Conservation (phyloP, 306 rosid genomes). For the Pyrus betulifolia region DNA sequence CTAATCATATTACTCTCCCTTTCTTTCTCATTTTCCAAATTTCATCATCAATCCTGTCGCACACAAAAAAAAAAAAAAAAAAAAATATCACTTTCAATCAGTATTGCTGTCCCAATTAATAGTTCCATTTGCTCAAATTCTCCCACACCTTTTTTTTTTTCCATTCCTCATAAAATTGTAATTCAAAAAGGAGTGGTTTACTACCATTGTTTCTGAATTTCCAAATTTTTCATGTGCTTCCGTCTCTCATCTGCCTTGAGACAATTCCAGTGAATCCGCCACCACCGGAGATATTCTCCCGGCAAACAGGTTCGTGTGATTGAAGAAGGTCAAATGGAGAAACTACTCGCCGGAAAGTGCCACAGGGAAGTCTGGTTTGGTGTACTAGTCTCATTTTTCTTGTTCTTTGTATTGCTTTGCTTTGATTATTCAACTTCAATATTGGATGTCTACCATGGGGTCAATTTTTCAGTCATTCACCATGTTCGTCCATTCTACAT, state of each 20-base stretch:
- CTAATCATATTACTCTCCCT: not conserved
- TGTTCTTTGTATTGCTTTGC: slow-evolving; percentile 21
- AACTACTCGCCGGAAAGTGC: slow-evolving; percentile 14
- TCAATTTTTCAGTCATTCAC: slow-evolving; percentile 14
- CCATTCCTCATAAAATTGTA: not conserved
- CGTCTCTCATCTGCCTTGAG: not conserved
- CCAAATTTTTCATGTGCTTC: not conserved
- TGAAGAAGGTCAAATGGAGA: not conserved
- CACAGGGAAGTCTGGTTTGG: slow-evolving; percentile 34
- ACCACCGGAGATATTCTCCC: not conserved
- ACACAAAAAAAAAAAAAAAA: too few relatives aligned
- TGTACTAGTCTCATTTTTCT: slow-evolving; percentile 30
- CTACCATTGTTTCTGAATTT: not conserved
- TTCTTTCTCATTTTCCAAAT: not conserved
- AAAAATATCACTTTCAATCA: not conserved
- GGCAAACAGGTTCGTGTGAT: not conserved
- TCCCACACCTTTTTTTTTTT: not conserved
- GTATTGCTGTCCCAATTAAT: not conserved
- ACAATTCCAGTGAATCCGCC: not conserved
- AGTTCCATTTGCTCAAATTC: not conserved
- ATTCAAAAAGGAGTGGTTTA: not conserved
- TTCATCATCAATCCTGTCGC: not conserved
- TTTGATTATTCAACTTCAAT: slow-evolving; percentile 32
- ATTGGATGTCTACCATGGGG: slow-evolving; percentile 9
- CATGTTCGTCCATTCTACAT: not conserved